These are phyloP conservation scores for Hyaloscypha finlandica DNA, from an alignment of 495 filamentous ascomycete species.

Conservation along the genomic window DNA sequence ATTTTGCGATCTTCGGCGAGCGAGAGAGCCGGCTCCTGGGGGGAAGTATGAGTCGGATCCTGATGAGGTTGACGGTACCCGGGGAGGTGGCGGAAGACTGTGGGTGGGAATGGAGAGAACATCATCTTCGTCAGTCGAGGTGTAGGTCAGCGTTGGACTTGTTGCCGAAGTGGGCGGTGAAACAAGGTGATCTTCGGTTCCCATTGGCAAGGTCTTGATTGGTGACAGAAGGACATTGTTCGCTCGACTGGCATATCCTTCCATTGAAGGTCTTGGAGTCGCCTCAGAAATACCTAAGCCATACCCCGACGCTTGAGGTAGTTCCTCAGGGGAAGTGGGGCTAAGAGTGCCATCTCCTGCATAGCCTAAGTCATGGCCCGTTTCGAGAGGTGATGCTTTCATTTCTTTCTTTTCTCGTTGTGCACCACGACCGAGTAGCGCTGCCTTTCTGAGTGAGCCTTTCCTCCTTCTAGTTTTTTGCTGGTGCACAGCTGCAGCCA, in stretches of 20 bases:
- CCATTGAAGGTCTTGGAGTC: constrained; percentile 49
- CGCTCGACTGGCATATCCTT: constrained; percentile 38
- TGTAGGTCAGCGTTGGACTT: constrained; percentile 62
- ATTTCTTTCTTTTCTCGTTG: constrained; percentile 56
- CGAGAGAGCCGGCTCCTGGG: constrained; percentile 38
- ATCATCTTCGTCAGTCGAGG: constrained; percentile 80
- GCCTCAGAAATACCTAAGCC: constrained; percentile 53
- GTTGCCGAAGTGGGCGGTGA: constrained; percentile 38
- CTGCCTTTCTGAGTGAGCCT: constrained; percentile 78
- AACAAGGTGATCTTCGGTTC: constrained; percentile 26
- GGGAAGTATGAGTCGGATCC: constrained; percentile 68
- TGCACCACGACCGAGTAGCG: constrained; percentile 69
- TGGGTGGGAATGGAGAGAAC: constrained; percentile 56
- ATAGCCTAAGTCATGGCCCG: constrained; percentile 16
- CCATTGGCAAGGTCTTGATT: constrained; percentile 31
- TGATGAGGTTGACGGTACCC: constrained; percentile 53
- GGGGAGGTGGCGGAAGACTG: constrained; percentile 33
- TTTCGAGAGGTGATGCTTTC: constrained; percentile 49
- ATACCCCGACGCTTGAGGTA: constrained; percentile 30
- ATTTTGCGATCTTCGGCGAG: constrained; percentile 52
- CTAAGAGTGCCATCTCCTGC: constrained; percentile 29
- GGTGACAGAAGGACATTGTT: constrained; percentile 37
- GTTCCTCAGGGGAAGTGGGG: constrained; percentile 26
- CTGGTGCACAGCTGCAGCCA: constrained; percentile 59
- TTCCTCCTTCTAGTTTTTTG: constrained; percentile 73